phyloP scores from a whole-genome alignment of 192 early-diverging fungal genomes.

The Umbelopsis sp. region DNA sequence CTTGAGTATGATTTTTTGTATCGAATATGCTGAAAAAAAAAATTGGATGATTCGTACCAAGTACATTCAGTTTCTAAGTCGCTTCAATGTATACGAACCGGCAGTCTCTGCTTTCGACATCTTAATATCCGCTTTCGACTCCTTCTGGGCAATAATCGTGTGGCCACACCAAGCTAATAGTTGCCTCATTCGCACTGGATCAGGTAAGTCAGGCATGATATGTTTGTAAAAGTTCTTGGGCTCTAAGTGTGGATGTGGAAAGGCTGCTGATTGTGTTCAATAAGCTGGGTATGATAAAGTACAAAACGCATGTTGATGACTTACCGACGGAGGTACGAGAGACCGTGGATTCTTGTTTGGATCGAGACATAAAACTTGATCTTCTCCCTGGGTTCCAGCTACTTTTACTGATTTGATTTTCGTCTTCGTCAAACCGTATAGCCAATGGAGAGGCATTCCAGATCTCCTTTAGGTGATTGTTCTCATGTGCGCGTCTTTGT shows the following conservation, averaged over 20 bases:
- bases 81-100: background rate
- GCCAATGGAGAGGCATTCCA: background rate
- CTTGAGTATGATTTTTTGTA: background rate
- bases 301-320: background rate
- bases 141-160: background rate
- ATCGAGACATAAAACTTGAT: slow-evolving; percentile 4
- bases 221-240: slow-evolving; percentile 5
- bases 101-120: background rate
- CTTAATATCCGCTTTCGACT: background rate
- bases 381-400: slow-evolving; percentile 6
- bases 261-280: background rate
- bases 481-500: background rate
- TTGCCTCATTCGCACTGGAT: slow-evolving; percentile 13
- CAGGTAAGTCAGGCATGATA: background rate
- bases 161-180: slow-evolving; percentile 15
- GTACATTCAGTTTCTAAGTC: background rate
- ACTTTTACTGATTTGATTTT: background rate
- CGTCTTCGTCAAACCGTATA: background rate
- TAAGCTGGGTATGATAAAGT: background rate
- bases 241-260: slow-evolving; percentile 13
- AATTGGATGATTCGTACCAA: background rate
- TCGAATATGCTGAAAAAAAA: background rate
- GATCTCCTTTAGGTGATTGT: background rate
- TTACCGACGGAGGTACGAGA: slow-evolving; percentile 2
- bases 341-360: background rate